Conservation (phyloP, 108 stramenopile genomes). For the Nitzschia sp. region DNA sequence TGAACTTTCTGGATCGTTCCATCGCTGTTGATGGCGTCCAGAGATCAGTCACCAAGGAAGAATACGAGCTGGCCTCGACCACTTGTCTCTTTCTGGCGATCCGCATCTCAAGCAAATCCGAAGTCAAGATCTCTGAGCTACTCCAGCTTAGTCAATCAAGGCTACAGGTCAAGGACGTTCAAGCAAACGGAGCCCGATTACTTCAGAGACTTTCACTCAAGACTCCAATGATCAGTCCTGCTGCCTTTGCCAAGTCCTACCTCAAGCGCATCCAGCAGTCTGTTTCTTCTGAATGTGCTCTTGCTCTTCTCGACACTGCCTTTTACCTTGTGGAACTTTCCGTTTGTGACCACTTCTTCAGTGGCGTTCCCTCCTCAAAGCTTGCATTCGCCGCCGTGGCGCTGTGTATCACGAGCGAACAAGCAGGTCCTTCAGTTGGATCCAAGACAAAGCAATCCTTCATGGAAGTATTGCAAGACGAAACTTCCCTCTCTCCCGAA, state of each 20-base stretch:
- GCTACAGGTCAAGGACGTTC: constrained; percentile 23
- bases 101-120: constrained; percentile 20
- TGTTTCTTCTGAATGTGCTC: neutral
- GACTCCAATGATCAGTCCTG: constrained; percentile 31
- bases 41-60: constrained; percentile 2
- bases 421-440: neutral
- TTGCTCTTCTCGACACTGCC: constrained; percentile 27
- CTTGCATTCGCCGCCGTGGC: constrained; percentile 38
- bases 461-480: neutral
- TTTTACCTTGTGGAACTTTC: constrained; percentile 39
- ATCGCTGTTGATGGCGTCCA: neutral
- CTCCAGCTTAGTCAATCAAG: constrained; percentile 32
- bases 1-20: constrained; percentile 48
- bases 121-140: constrained; percentile 35
- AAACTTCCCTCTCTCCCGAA: constrained; percentile 10
- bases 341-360: constrained; percentile 37
- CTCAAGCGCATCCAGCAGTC: constrained; percentile 6
- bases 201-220: constrained; percentile 28
- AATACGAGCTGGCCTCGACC: constrained; percentile 39
- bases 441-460: neutral
- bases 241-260: constrained; percentile 28
- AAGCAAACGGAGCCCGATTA: constrained; percentile 29
- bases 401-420: constrained; percentile 12
- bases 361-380: constrained; percentile 18
- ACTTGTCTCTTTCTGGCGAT: constrained; percentile 46